phyloP scores from a whole-genome alignment of 805 yeast genomes.

The Candida bentonensis region DNA sequence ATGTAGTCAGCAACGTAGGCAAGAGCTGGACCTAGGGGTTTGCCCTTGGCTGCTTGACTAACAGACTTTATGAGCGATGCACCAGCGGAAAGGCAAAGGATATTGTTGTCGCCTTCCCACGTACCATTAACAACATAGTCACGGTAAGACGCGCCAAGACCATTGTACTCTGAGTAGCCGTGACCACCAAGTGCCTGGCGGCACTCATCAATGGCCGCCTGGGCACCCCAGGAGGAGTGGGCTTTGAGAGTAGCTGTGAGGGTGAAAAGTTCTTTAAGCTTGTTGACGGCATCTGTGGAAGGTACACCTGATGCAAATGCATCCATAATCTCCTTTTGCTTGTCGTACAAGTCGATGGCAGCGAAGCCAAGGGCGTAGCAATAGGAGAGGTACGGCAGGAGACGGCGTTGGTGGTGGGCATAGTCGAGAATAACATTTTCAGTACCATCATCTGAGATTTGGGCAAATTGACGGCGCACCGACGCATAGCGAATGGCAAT shows the following conservation, averaged over 20 bases:
- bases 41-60: slow-evolving; percentile 27
- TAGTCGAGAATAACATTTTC: slow-evolving; percentile 57
- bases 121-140: slow-evolving; percentile 98
- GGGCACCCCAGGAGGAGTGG: slow-evolving; percentile 75
- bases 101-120: slow-evolving; percentile 96
- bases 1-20: slow-evolving; percentile 24
- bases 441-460: slow-evolving; percentile 30
- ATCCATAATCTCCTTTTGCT: slow-evolving; percentile 26
- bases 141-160: slow-evolving; percentile 73
- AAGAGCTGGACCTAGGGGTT: slow-evolving; percentile 33
- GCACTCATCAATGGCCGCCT: slow-evolving; percentile 70
- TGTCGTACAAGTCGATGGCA: slow-evolving; percentile 43
- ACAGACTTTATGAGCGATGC: slow-evolving; percentile 51
- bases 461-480: slow-evolving; percentile 73
- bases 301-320: slow-evolving; percentile 30
- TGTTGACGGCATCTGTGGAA: slow-evolving; percentile 35
- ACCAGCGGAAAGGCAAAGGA: slow-evolving; percentile 72
- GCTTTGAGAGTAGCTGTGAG: slow-evolving; percentile 83
- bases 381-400: slow-evolving; percentile 72
- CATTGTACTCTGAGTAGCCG: slow-evolving; percentile 88
- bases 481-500: slow-evolving; percentile 83
- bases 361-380: slow-evolving; percentile 65
- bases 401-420: slow-evolving; percentile 77
- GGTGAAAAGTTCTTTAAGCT: slow-evolving; percentile 65
- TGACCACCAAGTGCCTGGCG: slow-evolving; percentile 95